Conservation (phyloP, 257 asterid species). For the Solanum chilense region DNA sequence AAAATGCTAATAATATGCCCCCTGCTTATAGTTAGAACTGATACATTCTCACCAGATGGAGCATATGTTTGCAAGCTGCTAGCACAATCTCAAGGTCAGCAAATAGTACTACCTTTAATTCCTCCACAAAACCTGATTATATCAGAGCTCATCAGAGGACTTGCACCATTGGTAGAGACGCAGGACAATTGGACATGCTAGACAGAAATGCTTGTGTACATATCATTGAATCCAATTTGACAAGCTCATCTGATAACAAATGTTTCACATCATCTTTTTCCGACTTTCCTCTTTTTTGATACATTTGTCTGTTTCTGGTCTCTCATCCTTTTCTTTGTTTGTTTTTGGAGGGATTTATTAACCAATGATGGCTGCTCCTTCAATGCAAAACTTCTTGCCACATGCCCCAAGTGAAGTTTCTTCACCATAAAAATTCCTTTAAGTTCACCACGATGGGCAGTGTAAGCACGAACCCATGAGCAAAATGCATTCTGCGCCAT, state of each 20-base stretch:
- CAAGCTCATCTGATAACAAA: neutral
- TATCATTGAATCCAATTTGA: neutral
- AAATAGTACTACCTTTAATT: neutral
- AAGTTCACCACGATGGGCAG: conserved; percentile 95
- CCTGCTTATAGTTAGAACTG: neutral
- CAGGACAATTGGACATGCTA: neutral
- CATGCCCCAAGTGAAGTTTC: conserved; percentile 93
- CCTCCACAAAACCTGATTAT: neutral
- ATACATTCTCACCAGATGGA: neutral
- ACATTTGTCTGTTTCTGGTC: conserved; percentile 33
- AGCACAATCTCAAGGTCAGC: neutral
- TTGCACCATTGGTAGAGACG: neutral
- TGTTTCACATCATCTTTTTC: neutral
- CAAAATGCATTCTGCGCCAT: conserved; percentile 72
- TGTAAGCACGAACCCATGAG: conserved; percentile 86
- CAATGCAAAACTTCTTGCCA: conserved; percentile 77
- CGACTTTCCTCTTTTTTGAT: conserved; percentile 40
- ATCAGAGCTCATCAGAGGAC: neutral
- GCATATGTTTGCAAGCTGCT: neutral
- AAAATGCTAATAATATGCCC: neutral
- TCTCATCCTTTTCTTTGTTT: conserved; percentile 69
- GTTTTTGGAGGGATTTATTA: conserved; percentile 62
- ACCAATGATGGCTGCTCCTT: conserved; percentile 84
- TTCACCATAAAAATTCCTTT: conserved; percentile 70
- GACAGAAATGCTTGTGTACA: neutral